Conservation (phyloP, 805 yeast species). For the Cyberlindnera xylosilytica region DNA sequence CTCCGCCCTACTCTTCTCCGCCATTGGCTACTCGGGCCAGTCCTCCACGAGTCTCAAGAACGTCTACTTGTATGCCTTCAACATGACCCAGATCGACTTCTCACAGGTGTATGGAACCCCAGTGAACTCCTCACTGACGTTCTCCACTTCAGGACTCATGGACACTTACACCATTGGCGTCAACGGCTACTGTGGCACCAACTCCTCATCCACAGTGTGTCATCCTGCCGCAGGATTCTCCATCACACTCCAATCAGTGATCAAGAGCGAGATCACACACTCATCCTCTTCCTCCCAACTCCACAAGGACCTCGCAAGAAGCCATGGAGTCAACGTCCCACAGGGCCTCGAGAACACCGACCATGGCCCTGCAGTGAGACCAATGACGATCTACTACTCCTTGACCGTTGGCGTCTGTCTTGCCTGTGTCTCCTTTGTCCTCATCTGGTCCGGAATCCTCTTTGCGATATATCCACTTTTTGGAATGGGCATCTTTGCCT, state of each 20-base stretch:
- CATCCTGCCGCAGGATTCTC: background rate
- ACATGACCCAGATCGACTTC: background rate
- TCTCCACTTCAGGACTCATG: background rate
- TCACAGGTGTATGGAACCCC: background rate
- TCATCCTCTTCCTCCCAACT: background rate
- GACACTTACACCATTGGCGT: slow-evolving; percentile 1
- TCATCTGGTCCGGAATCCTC: background rate
- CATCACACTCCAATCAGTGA: background rate
- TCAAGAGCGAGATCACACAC: background rate
- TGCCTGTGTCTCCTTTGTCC: background rate
- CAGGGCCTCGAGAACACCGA: background rate
- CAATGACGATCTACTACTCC: background rate
- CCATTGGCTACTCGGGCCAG: slow-evolving; percentile 1
- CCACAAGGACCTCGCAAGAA: background rate
- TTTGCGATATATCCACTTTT: background rate
- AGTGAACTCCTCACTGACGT: background rate
- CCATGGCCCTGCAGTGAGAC: background rate
- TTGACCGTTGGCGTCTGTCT: background rate
- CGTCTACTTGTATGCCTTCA: background rate
- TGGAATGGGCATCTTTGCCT: background rate
- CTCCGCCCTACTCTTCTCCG: background rate
- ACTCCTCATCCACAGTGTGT: background rate
- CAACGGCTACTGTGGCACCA: background rate
- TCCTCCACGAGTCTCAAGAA: background rate
- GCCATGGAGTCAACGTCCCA: background rate